Conservation (phyloP, 805 yeast species). For the Myxozyma lipomycoides region DNA sequence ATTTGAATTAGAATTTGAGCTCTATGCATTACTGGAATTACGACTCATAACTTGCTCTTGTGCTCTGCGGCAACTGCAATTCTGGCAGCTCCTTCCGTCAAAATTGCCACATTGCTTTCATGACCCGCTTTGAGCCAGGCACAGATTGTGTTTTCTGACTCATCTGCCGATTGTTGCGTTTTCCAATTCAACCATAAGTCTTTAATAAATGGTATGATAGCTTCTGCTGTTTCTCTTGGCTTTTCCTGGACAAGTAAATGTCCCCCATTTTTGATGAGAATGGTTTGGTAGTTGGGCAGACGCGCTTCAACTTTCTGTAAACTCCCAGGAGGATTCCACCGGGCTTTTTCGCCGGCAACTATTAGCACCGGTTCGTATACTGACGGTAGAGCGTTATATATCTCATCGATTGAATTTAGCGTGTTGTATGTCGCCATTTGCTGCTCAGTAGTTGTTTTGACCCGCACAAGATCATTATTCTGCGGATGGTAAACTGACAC, state of each 20-base stretch:
- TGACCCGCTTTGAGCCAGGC: neutral
- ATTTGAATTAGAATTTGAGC: no score
- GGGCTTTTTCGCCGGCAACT: conserved; percentile 20
- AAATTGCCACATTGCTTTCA: neutral
- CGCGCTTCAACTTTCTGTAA: conserved; percentile 1
- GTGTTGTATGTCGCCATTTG: conserved; percentile 22
- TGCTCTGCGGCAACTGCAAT: no score
- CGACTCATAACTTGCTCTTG: no score
- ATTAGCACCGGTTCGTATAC: conserved; percentile 21
- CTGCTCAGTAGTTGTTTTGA: conserved; percentile 21
- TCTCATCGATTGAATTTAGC: conserved; percentile 10
- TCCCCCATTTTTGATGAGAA: conserved; percentile 16
- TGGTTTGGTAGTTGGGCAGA: conserved; percentile 3
- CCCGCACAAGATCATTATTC: neutral
- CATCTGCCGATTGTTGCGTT: neutral
- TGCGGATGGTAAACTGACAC: conserved; percentile 4
- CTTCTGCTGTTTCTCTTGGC: conserved; percentile 11
- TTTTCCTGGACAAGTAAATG: conserved; percentile 27
- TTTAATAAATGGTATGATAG: neutral
- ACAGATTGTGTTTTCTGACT: no score
- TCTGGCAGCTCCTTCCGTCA: no score
- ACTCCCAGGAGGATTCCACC: conserved; percentile 27
- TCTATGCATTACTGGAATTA: no score
- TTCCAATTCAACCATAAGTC: neutral
- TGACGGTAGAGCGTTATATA: conserved; percentile 11